Evolutionary conservation across 257 asterid species (phyloP).

Genomic region (Fraxinus cuspidata): DNA sequence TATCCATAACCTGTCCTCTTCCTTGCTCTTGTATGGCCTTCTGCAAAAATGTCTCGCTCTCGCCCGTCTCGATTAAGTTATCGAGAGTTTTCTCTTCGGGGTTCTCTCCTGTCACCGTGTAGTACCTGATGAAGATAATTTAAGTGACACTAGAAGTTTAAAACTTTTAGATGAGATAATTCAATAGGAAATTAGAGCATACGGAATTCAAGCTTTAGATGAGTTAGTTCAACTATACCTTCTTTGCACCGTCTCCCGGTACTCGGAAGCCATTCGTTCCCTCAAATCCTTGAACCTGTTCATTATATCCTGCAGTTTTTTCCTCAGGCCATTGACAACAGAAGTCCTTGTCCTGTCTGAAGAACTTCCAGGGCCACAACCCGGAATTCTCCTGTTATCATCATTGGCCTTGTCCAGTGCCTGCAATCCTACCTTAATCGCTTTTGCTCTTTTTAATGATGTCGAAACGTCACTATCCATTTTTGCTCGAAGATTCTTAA

Average conservation of each 20-base stretch:
- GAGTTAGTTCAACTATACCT: conserved; percentile 1
- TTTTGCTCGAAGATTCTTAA: conserved; percentile 43
- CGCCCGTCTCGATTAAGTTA: conserved; percentile 8
- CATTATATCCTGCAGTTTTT: conserved; percentile 19
- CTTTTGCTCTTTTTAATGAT: conserved; percentile 12
- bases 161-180: background rate
- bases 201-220: no score
- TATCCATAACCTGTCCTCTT: conserved; percentile 24
- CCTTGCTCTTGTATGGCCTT: conserved; percentile 26
- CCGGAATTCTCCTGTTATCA: conserved; percentile 10
- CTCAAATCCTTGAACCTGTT: conserved; percentile 16
- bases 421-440: conserved; percentile 12
- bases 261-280: conserved; percentile 6
- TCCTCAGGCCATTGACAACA: conserved; percentile 20
- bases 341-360: conserved; percentile 20
- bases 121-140: background rate
- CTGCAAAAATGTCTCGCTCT: conserved; percentile 23
- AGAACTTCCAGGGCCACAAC: conserved; percentile 25
- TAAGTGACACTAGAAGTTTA: background rate
- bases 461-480: conserved; percentile 38
- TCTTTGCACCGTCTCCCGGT: conserved; percentile 14
- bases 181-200: no score
- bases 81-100: conserved; percentile 9
- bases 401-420: conserved; percentile 17
- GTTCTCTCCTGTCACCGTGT: conserved; percentile 19